Evolutionary conservation across 306 rosid species (phyloP).

Genomic region (Casuarina cunninghamiana): DNA sequence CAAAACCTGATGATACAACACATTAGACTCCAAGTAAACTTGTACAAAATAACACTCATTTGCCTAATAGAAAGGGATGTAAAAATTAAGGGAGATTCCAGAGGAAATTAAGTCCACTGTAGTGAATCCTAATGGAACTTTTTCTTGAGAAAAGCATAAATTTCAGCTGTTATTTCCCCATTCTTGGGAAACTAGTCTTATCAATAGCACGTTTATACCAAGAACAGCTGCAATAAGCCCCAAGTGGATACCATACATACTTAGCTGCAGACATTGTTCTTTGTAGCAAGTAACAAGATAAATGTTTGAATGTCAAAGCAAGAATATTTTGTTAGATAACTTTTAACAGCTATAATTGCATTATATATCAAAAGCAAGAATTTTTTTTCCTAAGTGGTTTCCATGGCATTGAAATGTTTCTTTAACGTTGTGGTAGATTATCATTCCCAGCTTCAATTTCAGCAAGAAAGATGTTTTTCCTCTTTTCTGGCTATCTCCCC

Average conservation of each 20-base stretch:
- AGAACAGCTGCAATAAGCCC: slow-evolving; percentile 1
- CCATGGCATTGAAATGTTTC: neutral
- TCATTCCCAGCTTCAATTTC: neutral
- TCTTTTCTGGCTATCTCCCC: neutral
- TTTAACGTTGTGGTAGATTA: neutral
- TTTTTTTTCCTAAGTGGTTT: neutral
- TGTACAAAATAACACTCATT: slow-evolving; percentile 4
- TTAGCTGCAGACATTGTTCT: slow-evolving; percentile 9
- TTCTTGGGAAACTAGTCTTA: neutral
- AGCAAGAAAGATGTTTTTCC: neutral
- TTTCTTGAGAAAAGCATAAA: neutral
- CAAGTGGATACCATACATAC: neutral
- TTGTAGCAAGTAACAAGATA: neutral
- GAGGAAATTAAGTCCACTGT: neutral
- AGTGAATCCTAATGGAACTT: neutral
- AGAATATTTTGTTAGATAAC: neutral
- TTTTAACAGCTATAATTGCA: neutral
- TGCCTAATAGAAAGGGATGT: neutral
- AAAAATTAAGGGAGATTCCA: neutral
- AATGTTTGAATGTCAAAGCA: too few species aligned
- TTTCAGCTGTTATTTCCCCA: neutral
- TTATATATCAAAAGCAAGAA: neutral
- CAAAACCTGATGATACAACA: slow-evolving; percentile 51
- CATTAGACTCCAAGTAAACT: slow-evolving; percentile 18
- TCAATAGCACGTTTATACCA: slow-evolving; percentile 6